phyloP scores from a whole-genome alignment of 352 stramenopile species.

The Globisporangium canariense region DNA sequence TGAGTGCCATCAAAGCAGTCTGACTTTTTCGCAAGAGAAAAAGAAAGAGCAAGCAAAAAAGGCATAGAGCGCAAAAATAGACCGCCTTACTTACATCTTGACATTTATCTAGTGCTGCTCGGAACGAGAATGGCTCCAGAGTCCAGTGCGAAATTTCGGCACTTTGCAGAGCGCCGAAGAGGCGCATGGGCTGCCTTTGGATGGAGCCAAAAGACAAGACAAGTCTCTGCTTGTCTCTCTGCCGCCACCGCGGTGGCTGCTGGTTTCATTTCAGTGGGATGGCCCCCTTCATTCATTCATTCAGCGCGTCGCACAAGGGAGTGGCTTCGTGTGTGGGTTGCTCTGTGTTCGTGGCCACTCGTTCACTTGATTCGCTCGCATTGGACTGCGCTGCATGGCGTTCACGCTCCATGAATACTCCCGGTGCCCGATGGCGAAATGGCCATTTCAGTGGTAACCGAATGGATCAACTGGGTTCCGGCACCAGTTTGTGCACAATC shows the following conservation, averaged over 20 bases:
- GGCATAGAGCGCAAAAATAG: neutral
- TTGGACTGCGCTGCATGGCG: too few species aligned
- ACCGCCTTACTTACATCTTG: too few species aligned
- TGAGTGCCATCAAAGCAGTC: slow-evolving; percentile 3
- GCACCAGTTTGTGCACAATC: too few species aligned
- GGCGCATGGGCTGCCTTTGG: neutral
- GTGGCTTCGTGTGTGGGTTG: too few species aligned
- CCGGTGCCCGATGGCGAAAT: too few species aligned
- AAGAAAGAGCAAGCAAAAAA: neutral
- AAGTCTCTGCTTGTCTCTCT: slow-evolving; percentile 1
- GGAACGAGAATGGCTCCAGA: slow-evolving; percentile 1
- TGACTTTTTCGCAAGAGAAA: slow-evolving; percentile 7
- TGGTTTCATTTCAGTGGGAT: neutral
- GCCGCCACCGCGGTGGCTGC: neutral
- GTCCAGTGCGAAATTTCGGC: slow-evolving; percentile 5
- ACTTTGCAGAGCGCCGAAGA: neutral
- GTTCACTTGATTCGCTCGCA: too few species aligned
- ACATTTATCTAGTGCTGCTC: neutral
- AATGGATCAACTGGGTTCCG: too few species aligned
- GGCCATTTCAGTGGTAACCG: too few species aligned
- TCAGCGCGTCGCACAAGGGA: too few species aligned
- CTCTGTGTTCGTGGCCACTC: too few species aligned
- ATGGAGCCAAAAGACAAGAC: neutral
- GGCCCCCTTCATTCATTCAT: too few species aligned
- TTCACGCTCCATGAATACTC: too few species aligned